phyloP scores from a whole-genome alignment of 768 basidiomycete species.

The Tricholoma flavovirens region DNA sequence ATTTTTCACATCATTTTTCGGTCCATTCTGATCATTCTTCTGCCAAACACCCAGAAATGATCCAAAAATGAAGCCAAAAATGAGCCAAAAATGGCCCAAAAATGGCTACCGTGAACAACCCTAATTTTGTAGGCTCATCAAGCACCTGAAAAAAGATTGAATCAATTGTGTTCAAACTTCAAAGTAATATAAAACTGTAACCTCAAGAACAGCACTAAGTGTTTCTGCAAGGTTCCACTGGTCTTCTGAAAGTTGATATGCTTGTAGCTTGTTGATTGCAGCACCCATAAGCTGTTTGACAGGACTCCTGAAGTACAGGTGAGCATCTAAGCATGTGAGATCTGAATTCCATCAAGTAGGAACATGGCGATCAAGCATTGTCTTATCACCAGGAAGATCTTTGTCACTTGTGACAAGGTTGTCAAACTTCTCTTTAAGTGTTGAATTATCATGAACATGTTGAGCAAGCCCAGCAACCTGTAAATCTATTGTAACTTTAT shows the following conservation, averaged over 20 bases:
- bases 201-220: conserved; percentile 20
- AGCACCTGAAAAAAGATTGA: conserved; percentile 16
- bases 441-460: too few species aligned
- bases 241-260: conserved; percentile 14
- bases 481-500: neutral
- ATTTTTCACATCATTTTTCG: too few species aligned
- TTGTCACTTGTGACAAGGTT: conserved; percentile 13
- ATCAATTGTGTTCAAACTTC: neutral
- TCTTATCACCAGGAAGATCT: conserved; percentile 8
- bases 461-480: too few species aligned
- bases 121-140: conserved; percentile 16
- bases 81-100: too few species aligned
- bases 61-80: too few species aligned
- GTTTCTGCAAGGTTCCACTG: conserved; percentile 24
- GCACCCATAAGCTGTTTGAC: conserved; percentile 17
- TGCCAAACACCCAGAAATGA: too few species aligned
- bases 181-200: conserved; percentile 6
- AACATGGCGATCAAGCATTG: conserved; percentile 17
- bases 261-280: conserved; percentile 8
- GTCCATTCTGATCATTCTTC: too few species aligned
- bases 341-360: conserved; percentile 29
- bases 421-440: conserved; percentile 19
- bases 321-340: conserved; percentile 19
- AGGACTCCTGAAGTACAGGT: conserved; percentile 18
- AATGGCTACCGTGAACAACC: too few species aligned